Conservation (phyloP, 805 yeast genomes). For the Wickerhamiella parazyma region DNA sequence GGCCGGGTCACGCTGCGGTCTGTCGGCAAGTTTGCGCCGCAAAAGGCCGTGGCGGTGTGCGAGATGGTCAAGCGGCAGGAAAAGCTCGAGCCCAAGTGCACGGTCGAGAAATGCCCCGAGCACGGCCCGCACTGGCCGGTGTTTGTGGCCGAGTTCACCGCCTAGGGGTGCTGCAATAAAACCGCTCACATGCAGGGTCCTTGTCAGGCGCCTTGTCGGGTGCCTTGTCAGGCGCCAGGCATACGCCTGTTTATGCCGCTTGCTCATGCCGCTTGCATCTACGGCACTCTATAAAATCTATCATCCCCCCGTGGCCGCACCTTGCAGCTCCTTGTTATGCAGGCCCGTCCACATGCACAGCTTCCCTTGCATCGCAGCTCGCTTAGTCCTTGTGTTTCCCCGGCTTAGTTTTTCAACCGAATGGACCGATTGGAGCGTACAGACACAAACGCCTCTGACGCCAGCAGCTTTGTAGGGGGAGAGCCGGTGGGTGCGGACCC, state of each 20-base stretch:
- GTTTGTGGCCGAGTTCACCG: neutral
- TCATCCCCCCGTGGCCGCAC: too few relatives aligned
- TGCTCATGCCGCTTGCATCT: too few relatives aligned
- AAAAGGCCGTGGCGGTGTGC: constrained; percentile 5
- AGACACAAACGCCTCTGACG: constrained; percentile 1
- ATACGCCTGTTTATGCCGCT: too few relatives aligned
- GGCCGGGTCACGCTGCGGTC: neutral
- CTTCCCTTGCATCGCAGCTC: too few relatives aligned
- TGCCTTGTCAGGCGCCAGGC: too few relatives aligned
- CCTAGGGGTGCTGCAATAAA: too few relatives aligned
- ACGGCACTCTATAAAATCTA: too few relatives aligned
- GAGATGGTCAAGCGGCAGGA: constrained; percentile 3
- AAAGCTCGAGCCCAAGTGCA: neutral
- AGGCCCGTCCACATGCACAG: too few relatives aligned
- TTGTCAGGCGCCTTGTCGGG: too few relatives aligned
- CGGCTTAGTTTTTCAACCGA: too few relatives aligned
- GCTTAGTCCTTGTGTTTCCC: neutral
- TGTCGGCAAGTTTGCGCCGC: neutral
- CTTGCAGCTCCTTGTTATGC: too few relatives aligned
- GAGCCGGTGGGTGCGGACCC: constrained; percentile 11
- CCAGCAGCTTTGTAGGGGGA: constrained; percentile 11
- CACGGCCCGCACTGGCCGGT: neutral
- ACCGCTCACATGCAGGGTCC: too few relatives aligned
- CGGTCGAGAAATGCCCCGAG: neutral
- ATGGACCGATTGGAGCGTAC: neutral